Evolutionary conservation across 441 rosid genomes (phyloP).

Genomic region (Syzygium malaccense): DNA sequence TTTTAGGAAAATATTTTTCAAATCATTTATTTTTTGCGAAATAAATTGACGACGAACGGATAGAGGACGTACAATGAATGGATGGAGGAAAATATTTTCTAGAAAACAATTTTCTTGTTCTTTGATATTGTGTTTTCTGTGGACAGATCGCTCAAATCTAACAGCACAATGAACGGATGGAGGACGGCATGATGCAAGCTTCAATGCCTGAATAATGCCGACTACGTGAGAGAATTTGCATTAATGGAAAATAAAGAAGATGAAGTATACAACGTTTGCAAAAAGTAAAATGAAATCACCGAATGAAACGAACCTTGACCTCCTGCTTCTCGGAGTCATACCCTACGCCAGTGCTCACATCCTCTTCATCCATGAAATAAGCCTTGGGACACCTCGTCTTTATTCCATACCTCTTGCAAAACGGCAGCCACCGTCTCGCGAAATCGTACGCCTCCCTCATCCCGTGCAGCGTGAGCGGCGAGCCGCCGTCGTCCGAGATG

Average conservation of each 20-base stretch:
- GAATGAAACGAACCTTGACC: constrained; percentile 13
- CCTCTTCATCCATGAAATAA: constrained; percentile 16
- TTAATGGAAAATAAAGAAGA: neutral
- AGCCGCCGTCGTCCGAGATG: constrained; percentile 55
- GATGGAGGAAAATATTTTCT: too few species aligned
- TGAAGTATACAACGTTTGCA: neutral
- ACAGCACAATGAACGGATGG: neutral
- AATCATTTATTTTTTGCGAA: neutral
- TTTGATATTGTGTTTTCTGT: neutral
- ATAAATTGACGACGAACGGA: neutral
- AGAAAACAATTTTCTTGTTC: too few species aligned
- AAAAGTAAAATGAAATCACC: neutral
- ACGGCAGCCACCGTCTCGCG: constrained; percentile 53
- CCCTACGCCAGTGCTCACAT: neutral
- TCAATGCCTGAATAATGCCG: neutral
- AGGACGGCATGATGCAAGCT: neutral
- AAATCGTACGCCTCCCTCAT: constrained; percentile 53
- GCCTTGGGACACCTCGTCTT: constrained; percentile 28
- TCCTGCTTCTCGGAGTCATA: constrained; percentile 4
- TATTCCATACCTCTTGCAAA: constrained; percentile 18
- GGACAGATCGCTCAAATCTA: neutral
- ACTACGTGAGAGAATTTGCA: neutral
- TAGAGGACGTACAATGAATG: too few species aligned
- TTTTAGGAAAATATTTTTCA: neutral
- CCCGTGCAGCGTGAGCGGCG: constrained; percentile 41